Evolutionary conservation across 2,329 filamentous ascomycete species (phyloP), one percentile per base, ranked within the genome.

Genomic region (Fusarium pseudograminearum): DNA sequence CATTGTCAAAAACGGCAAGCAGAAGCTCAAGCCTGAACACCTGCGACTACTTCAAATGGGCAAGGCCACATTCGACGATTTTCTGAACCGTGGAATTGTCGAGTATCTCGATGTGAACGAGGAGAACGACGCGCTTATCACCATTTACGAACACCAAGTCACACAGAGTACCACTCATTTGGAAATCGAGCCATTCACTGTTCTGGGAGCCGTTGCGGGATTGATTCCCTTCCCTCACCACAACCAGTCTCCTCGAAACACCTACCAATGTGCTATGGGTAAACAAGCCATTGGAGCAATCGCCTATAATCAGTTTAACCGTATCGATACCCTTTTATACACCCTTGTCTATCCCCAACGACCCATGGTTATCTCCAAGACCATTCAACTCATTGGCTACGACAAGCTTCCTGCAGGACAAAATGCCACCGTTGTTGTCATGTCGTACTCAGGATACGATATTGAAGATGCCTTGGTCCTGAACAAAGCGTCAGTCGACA

Each of bases 261-360:
- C 96, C 1, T 99, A 99, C 77, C 95, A 98, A 85, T 98, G 95
- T 82, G 96, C 96, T 82, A 99, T 99, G 96, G 96, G 96, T 87
- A 99, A 99, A 83, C 96, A 99, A 91, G 96, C 96, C 40, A 98
- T 99, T 78, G 96, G 96, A 34, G 94, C 95, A 34, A 98, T 99
- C 77, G 96, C 95, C 18, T 97, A 97, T 78, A 99, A 99, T 78
- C 96, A 99, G 79, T 97, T 98, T 82, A 93, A 95, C 75, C 91
- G 96, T 59, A 98, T 99, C 78, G 96, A 99, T 76, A 98, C 95
- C 0, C 85, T 99, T 18, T 88, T 99, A 9, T 98, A 98, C 78
- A 92, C 97, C 2, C 93, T 99, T 83, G 96, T 99, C 5, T 99
- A 99, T 76, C 96, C 96, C 9, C 97, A 99, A 78, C 90, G 97